Evolutionary conservation across 148 eudicot genomes (phyloP), one percentile per base, ranked within the genome.

Genomic region (Rhododendron henanense): DNA sequence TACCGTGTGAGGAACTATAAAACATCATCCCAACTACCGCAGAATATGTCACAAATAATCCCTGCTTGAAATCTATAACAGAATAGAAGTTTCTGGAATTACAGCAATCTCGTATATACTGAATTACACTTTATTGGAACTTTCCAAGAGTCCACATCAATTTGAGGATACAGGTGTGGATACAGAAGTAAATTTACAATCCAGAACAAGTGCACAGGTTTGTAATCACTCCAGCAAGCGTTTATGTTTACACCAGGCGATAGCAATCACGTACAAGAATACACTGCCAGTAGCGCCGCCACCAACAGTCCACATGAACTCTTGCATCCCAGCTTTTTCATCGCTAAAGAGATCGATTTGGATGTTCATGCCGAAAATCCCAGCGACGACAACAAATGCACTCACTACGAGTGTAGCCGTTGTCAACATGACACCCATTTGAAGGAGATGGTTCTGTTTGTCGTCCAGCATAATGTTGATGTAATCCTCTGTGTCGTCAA

Each of bases 401-500:
- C 96, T 97, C 79, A 94, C 93, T 85, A 97, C 93, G 23, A 97
- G 88, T 35, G 98, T 95, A 79, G 99, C 98, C 8, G 98, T 95
- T 21, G 96, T 93, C 45, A 97, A 90, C 98, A 97, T 97, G 21
- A 97, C 98, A 41, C 99, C 98, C 99, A 97, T 97, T 86, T 95
- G 98, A 87, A 97, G 88, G n/a, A 97, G 98, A 83, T 97, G 96
- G 57, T 97, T 97, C 85, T 97, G 99, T 81, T 97, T 97, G 95
- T 97, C 98, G 84, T 97, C 99, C 87, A 97, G 86, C 98, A 97
- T 97, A 7, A 97, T 97, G 88, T 97, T 97, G 88, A 97, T 97
- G 91, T 95, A 97, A 87, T 97, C 99, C 89, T 97, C 99, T 0
- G 99, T 97, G 93, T 97, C 99, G 75, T 95, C 99, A 67, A 97